Conservation (phyloP, 805 yeast genomes). For the Phaffomyces opuntiae region DNA sequence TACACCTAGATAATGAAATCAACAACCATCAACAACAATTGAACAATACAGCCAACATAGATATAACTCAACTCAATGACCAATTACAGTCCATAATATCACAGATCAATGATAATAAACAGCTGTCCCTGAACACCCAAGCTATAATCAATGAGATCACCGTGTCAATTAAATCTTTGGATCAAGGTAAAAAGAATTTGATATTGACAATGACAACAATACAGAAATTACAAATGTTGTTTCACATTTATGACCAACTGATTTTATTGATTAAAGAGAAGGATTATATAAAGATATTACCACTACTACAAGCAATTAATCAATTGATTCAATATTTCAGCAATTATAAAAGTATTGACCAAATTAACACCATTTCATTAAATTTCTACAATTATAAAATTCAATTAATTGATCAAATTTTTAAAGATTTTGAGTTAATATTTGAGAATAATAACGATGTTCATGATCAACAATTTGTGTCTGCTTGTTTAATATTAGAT, state of each 20-base stretch:
- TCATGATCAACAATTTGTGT: conserved; percentile 30
- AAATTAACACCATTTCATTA: conserved; percentile 60
- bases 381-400: conserved; percentile 53
- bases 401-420: conserved; percentile 59
- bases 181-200: conserved; percentile 76
- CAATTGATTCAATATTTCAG: conserved; percentile 69
- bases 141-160: conserved; percentile 63
- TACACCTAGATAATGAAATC: conserved; percentile 41
- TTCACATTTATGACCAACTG: conserved; percentile 64
- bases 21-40: conserved; percentile 24
- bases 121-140: conserved; percentile 49
- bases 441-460: conserved; percentile 25
- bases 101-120: conserved; percentile 41
- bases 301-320: conserved; percentile 60
- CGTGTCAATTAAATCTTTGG: conserved; percentile 67
- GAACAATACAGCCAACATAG: conserved; percentile 10
- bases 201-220: conserved; percentile 80
- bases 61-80: conserved; percentile 23
- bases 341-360: conserved; percentile 77
- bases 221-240: conserved; percentile 80
- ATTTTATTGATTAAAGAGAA: conserved; percentile 37
- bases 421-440: conserved; percentile 61
- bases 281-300: conserved; percentile 47
- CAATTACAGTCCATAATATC: conserved; percentile 27
- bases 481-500: conserved; percentile 72